Base-by-base conservation (phyloP, 129 eudicot genomes). In the Pseudognaphalium luteoalbum region DNA sequence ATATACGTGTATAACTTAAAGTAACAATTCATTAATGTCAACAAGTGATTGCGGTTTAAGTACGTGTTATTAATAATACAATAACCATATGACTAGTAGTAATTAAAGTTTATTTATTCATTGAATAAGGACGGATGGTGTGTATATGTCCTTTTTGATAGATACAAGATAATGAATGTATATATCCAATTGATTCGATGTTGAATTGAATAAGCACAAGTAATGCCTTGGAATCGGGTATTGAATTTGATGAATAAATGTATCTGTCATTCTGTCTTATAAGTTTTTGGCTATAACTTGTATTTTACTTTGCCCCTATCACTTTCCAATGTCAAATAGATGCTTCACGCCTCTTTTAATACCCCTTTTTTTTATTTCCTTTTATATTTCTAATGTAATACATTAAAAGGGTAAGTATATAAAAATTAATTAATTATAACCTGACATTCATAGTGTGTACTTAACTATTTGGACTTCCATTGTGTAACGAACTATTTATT, bases 311-410 rank as follows among this genome's bases (percentile, higher is more conserved):
- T 75, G 76, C 65, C 76, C 57, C 19, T 57, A 19, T 80, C 80
- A 41, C 71, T 80, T 80, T 80, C 83, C 83, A 30, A 80, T 74
- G 83, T 73, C 80, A 80, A 80, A 39, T 34, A 80, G 83, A 80
- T 80, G 83, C 83, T 80, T 80, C 83, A 80, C 79, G 83, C 80
- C 80, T 73, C 83, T 80, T 67, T 80, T 35, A 73, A 66, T 67
- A 67, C 54, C 68, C 68, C 66, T 66, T 64, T 16, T 7, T 15
- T 64, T 64, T 32, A 57, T 28, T 65, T 51, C 35, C 28, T 57
- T 62, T n/a, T n/a, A n/a, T n/a, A n/a, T n/a, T n/a, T n/a, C n/a
- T n/a, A n/a, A n/a, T n/a, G n/a, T n/a, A n/a, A n/a, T n/a, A n/a
- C n/a, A n/a, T n/a, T n/a, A n/a, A n/a, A n/a, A n/a, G n/a, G n/a